Percentiles rank a stretch among this genome's conserved stretches.
phyloP scores from a whole-genome alignment of 768 basidiomycete species.

The Psilocybe cubensis region DNA sequence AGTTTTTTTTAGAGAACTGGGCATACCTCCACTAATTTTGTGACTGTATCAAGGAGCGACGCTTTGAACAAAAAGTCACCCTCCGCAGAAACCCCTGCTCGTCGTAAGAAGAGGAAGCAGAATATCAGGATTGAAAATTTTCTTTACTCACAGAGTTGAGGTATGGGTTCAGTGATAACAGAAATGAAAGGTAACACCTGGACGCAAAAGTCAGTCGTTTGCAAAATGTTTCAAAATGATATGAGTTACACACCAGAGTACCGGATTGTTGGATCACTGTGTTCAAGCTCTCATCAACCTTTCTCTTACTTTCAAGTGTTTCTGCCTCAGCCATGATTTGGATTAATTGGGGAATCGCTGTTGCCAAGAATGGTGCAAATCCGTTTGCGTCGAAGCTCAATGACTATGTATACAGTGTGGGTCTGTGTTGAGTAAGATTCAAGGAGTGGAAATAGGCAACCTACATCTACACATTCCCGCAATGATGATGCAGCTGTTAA shows the following conservation, averaged over 20 bases:
- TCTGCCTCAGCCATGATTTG: slow-evolving; percentile 72
- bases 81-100: slow-evolving; percentile 66
- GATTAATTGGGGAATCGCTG: slow-evolving; percentile 67
- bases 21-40: slow-evolving; percentile 68
- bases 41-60: slow-evolving; percentile 69
- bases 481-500: slow-evolving; percentile 83
- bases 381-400: slow-evolving; percentile 60
- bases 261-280: slow-evolving; percentile 65
- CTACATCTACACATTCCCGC: slow-evolving; percentile 83
- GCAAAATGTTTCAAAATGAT: neutral
- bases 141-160: slow-evolving; percentile 63
- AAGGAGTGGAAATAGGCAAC: slow-evolving; percentile 27
- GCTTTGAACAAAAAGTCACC: slow-evolving; percentile 76
- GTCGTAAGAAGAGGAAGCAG: neutral
- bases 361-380: slow-evolving; percentile 73
- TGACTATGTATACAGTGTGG: slow-evolving; percentile 47
- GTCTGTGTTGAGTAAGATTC: slow-evolving; percentile 6
- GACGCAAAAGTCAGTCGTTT: slow-evolving; percentile 2
- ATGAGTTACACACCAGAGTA: slow-evolving; percentile 33
- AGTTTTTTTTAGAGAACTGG: neutral
- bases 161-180: slow-evolving; percentile 66
- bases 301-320: slow-evolving; percentile 75
- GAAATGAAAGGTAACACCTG: slow-evolving; percentile 72
- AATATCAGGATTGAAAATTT: neutral
- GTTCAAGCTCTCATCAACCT: slow-evolving; percentile 72